Evolutionary conservation across 257 asterid genomes (phyloP).

Genomic region (Penstemon davidsonii): DNA sequence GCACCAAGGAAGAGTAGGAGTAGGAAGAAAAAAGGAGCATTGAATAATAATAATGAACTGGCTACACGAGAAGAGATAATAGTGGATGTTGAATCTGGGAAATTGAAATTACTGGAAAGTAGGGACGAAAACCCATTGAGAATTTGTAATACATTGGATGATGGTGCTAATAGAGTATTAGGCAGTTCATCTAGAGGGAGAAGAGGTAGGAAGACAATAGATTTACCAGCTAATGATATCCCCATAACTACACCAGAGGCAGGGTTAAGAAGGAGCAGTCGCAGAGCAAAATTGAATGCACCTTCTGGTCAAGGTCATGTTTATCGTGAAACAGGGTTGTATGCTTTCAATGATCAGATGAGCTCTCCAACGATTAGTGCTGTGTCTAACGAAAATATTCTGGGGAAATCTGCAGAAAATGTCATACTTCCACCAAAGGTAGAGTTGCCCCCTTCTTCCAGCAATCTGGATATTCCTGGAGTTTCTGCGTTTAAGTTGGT

Average conservation of each 20-base stretch:
- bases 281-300: conserved; percentile 55
- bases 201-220: conserved; percentile 64
- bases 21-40: conserved; percentile 57
- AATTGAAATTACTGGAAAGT: conserved; percentile 27
- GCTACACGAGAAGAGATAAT: conserved; percentile 35
- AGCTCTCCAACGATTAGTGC: conserved; percentile 65
- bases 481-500: conserved; percentile 66
- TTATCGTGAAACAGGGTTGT: conserved; percentile 36
- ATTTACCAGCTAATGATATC: conserved; percentile 29
- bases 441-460: conserved; percentile 76
- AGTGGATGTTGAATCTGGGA: conserved; percentile 26
- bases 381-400: conserved; percentile 52
- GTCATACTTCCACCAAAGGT: conserved; percentile 54
- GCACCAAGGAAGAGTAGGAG: conserved; percentile 51
- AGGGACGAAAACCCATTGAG: conserved; percentile 33
- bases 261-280: conserved; percentile 86
- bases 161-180: conserved; percentile 33
- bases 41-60: conserved; percentile 27
- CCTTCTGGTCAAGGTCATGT: conserved; percentile 43
- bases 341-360: conserved; percentile 35
- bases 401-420: conserved; percentile 30
- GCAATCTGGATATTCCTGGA: conserved; percentile 55
- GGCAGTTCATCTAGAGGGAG: conserved; percentile 41
- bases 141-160: conserved; percentile 26
- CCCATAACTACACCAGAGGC: conserved; percentile 48